Evolutionary conservation across 1,284 basidiomycete species (phyloP).

Genomic region (Moesziomyces sp.): DNA sequence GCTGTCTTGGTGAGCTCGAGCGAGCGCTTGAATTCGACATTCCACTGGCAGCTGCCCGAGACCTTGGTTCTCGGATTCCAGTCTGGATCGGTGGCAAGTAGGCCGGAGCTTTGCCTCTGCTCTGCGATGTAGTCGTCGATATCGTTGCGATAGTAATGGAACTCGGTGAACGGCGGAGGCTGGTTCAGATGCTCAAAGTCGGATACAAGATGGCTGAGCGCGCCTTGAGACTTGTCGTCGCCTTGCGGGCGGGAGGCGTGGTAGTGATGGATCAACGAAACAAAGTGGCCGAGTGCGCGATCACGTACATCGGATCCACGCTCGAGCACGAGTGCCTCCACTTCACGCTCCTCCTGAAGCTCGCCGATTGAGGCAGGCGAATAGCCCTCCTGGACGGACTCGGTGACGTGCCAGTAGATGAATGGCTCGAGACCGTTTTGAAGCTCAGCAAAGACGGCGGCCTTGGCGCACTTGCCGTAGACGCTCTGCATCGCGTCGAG

Average conservation of each 20-base stretch:
- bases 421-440: constrained; percentile 33
- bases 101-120: constrained; percentile 20
- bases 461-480: constrained; percentile 15
- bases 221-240: not conserved
- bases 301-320: constrained; percentile 27
- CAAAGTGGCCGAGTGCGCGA: constrained; percentile 29
- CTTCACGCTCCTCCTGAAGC: constrained; percentile 29
- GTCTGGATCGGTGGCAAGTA: constrained; percentile 25
- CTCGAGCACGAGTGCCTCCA: constrained; percentile 40
- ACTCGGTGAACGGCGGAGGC: constrained; percentile 6
- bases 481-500: constrained; percentile 12
- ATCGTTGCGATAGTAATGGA: constrained; percentile 14
- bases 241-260: constrained; percentile 10
- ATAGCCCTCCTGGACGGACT: constrained; percentile 35
- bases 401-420: constrained; percentile 39
- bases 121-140: constrained; percentile 36
- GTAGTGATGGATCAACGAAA: constrained; percentile 23
- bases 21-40: constrained; percentile 11
- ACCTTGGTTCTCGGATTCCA: constrained; percentile 10
- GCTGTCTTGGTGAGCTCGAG: constrained; percentile 20
- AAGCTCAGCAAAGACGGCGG: constrained; percentile 23
- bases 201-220: constrained; percentile 7
- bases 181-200: constrained; percentile 5
- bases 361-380: constrained; percentile 22
- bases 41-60: constrained; percentile 23